phyloP scores from a whole-genome alignment of 75 land plant species.

The Pseudotsuga menziesii region DNA sequence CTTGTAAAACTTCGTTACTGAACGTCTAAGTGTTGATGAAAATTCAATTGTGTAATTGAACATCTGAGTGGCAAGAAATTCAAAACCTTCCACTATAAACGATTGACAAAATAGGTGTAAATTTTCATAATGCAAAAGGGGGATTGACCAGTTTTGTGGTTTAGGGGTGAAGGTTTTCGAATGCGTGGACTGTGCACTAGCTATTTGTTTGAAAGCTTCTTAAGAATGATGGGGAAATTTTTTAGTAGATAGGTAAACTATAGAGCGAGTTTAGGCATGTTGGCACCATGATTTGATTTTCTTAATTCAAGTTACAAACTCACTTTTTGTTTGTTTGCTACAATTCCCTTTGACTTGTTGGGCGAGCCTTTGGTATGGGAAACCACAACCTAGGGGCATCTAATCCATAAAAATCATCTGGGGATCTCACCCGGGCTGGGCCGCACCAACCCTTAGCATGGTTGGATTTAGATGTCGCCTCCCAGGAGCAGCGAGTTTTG shows the following conservation, averaged over 20 bases:
- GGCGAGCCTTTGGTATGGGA: no score
- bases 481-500: no score
- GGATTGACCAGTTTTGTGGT: neutral
- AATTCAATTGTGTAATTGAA: neutral
- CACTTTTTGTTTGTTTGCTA: no score
- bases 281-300: neutral
- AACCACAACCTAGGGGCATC: no score
- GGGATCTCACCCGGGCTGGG: no score
- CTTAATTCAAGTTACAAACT: neutral
- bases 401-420: no score
- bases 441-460: no score
- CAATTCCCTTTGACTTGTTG: no score
- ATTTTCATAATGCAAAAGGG: no score
- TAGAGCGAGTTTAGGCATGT: neutral
- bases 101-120: no score
- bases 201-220: neutral
- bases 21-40: neutral
- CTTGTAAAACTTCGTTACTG: neutral
- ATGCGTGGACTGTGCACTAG: neutral
- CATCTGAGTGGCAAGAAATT: neutral
- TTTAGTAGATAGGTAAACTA: neutral
- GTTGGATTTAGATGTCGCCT: no score
- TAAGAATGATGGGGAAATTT: neutral
- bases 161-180: neutral
- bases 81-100: neutral